Evolutionary conservation across 2,329 filamentous ascomycete species (phyloP).

Genomic region (Leptosphaerulina australis): DNA sequence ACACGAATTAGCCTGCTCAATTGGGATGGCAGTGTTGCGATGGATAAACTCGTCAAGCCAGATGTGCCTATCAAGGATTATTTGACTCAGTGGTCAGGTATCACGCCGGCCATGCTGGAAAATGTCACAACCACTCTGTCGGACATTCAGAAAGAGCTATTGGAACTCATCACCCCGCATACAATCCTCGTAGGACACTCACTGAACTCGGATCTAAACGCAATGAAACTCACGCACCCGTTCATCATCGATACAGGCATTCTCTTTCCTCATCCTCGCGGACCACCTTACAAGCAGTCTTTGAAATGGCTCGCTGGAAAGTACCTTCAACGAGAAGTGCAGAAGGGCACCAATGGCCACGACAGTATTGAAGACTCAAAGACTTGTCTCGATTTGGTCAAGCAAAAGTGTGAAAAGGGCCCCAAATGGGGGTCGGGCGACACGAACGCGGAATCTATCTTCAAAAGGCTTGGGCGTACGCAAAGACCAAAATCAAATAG

Average conservation of each 20-base stretch:
- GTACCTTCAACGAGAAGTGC: slow-evolving; percentile 85
- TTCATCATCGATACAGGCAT: slow-evolving; percentile 93
- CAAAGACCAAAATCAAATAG: slow-evolving; percentile 57
- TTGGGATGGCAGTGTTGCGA: slow-evolving; percentile 81
- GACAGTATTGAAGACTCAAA: slow-evolving; percentile 91
- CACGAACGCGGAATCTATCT: slow-evolving; percentile 82
- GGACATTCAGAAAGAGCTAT: slow-evolving; percentile 81
- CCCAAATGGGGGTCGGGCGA: slow-evolving; percentile 83
- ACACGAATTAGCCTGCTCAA: slow-evolving; percentile 85
- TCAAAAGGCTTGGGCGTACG: slow-evolving; percentile 71
- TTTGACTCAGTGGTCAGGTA: slow-evolving; percentile 85
- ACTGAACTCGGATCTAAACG: slow-evolving; percentile 81
- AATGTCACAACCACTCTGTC: slow-evolving; percentile 80
- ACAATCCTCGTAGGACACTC: slow-evolving; percentile 82
- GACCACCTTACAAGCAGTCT: slow-evolving; percentile 85
- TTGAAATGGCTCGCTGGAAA: slow-evolving; percentile 89
- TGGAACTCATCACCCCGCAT: slow-evolving; percentile 72
- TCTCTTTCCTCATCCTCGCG: slow-evolving; percentile 87
- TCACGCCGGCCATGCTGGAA: slow-evolving; percentile 83
- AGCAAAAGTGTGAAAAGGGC: slow-evolving; percentile 94
- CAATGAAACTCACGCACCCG: slow-evolving; percentile 84
- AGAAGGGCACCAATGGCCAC: slow-evolving; percentile 79
- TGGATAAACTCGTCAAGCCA: slow-evolving; percentile 94
- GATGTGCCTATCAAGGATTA: slow-evolving; percentile 89
- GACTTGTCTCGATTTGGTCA: slow-evolving; percentile 89